Percentiles rank a stretch among this genome's conserved stretches.
phyloP scores from a whole-genome alignment of 2,329 filamentous ascomycete genomes.

The Pleurostoma richardsiae region DNA sequence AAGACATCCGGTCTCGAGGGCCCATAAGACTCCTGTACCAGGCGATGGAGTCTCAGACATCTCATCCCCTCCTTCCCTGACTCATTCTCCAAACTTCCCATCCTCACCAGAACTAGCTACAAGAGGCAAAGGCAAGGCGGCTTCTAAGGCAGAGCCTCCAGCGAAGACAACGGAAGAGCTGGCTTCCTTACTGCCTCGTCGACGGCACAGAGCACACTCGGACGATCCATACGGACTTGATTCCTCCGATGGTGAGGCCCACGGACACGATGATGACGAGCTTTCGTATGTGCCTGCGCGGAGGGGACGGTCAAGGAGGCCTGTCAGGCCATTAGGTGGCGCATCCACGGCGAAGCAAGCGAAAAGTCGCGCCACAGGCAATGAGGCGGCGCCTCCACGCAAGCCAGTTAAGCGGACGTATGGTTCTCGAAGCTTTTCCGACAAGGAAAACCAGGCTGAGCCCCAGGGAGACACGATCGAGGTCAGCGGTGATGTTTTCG shows the following conservation, averaged over 20 bases:
- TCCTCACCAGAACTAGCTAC: conserved; percentile 12
- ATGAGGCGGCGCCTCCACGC: conserved; percentile 3
- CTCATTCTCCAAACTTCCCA: conserved; percentile 57
- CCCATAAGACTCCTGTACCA: conserved; percentile 29
- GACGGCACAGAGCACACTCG: conserved; percentile 30
- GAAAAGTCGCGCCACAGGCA: background rate
- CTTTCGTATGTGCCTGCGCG: conserved; percentile 40
- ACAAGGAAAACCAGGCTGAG: conserved; percentile 52
- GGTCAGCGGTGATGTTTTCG: conserved; percentile 33
- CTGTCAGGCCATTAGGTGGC: conserved; percentile 1
- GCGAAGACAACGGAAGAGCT: conserved; percentile 51
- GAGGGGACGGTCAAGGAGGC: conserved; percentile 17
- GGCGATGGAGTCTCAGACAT: conserved; percentile 44
- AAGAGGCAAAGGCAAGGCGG: conserved; percentile 14
- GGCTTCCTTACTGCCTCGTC: conserved; percentile 47
- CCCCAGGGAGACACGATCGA: conserved; percentile 20
- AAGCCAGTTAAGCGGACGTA: conserved; percentile 38
- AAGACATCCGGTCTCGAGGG: conserved; percentile 15
- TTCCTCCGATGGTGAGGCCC: conserved; percentile 40
- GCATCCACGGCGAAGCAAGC: conserved; percentile 3
- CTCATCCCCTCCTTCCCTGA: conserved; percentile 61
- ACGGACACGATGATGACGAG: conserved; percentile 52
- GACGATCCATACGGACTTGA: conserved; percentile 33
- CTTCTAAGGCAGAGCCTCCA: conserved; percentile 22
- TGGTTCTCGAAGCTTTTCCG: conserved; percentile 39